These are phyloP conservation scores for Psilocybe mexicana DNA, from an alignment of 1,284 basidiomycete genomes.

Conservation along the genomic window DNA sequence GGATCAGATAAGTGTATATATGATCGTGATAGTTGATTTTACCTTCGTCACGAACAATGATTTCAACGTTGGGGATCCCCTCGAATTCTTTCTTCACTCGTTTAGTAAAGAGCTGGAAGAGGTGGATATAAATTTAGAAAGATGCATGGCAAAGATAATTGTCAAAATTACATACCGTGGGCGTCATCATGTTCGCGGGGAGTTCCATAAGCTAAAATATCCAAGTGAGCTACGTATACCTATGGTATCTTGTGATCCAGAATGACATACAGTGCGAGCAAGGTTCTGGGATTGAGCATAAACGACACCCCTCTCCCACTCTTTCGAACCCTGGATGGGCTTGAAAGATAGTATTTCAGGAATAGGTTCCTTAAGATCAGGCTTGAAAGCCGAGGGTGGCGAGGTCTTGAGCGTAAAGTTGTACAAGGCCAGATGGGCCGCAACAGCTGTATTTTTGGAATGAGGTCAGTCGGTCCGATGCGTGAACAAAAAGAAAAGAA, in stretches of 20 bases:
- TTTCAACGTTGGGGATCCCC: conserved; percentile 67
- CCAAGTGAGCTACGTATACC: not conserved
- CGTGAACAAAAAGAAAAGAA: conserved; percentile 1
- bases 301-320: conserved; percentile 72
- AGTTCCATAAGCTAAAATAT: conserved; percentile 73
- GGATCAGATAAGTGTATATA: not conserved
- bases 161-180: conserved; percentile 47
- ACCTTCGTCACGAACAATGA: conserved; percentile 79
- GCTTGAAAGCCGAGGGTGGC: conserved; percentile 59
- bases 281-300: conserved; percentile 85
- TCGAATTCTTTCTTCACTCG: conserved; percentile 70
- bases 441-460: conserved; percentile 58
- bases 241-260: not conserved
- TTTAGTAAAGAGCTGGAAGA: conserved; percentile 65
- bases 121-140: not conserved
- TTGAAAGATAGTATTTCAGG: conserved; percentile 50
- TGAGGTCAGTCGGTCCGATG: not conserved
- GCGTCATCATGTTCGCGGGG: conserved; percentile 83
- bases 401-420: conserved; percentile 77
- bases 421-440: conserved; percentile 72
- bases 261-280: conserved; percentile 63
- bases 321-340: conserved; percentile 46
- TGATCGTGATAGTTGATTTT: conserved; percentile 12
- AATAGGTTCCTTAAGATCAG: conserved; percentile 46
- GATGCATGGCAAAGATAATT: conserved; percentile 14